A percentile compares a stretch with the other conserved stretches of the same genome.
Evolutionary conservation across 345 rosid genomes (phyloP).

Genomic region (Populus euphratica): DNA sequence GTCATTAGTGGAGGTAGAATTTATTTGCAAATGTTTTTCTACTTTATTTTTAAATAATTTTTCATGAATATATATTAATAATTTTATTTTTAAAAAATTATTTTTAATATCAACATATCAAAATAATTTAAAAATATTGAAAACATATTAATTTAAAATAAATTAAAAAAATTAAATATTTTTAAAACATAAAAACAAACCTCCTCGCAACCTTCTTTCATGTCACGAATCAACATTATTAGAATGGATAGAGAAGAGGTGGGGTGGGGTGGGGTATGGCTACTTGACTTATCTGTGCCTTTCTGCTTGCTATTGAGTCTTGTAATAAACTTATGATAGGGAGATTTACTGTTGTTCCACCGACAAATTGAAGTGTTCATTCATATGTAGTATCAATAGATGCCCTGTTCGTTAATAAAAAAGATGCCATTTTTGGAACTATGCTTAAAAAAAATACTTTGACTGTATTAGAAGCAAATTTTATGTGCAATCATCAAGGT

Average conservation of each 20-base stretch:
- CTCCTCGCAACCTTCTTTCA: neutral
- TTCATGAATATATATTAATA: too few species aligned
- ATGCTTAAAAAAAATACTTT: neutral
- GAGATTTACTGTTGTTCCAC: neutral
- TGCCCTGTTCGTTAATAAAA: neutral
- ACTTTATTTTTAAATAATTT: too few species aligned
- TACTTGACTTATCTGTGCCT: neutral
- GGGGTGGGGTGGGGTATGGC: neutral
- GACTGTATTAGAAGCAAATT: neutral
- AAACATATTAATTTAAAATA: too few species aligned
- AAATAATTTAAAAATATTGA: too few species aligned
- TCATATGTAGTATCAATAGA: neutral
- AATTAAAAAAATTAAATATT: too few species aligned
- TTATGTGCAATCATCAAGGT: neutral
- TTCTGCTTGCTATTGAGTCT: neutral
- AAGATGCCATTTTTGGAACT: neutral
- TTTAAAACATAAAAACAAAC: too few species aligned
- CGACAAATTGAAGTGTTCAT: neutral
- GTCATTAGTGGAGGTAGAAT: too few species aligned
- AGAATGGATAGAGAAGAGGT: neutral
- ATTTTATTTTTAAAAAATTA: too few species aligned
- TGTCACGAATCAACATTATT: neutral
- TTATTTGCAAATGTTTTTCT: too few species aligned
- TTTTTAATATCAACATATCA: too few species aligned
- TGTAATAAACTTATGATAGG: neutral